These are phyloP conservation scores for Calonectria pseudoturangicola DNA, from an alignment of 2,329 filamentous ascomycete species.

Conservation along the genomic window DNA sequence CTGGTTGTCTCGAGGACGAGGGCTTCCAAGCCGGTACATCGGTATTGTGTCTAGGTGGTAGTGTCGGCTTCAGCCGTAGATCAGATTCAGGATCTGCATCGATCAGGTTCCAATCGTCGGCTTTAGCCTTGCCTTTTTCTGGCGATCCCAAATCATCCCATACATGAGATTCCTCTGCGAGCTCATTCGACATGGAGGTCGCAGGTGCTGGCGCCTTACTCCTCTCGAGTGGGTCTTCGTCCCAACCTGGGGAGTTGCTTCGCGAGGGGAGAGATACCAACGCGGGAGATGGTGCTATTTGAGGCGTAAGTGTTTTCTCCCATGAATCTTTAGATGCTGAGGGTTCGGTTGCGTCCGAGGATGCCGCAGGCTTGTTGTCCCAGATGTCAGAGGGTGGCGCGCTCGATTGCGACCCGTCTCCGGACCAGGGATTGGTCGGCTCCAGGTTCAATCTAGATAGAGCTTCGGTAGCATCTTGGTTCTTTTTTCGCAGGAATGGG, in stretches of 20 bases:
- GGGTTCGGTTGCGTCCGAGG: neutral
- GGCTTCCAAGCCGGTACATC: conserved; percentile 60
- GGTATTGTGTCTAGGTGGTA: conserved; percentile 61
- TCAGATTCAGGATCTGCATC: conserved; percentile 61
- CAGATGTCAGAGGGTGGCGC: conserved; percentile 42
- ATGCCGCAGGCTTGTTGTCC: conserved; percentile 48
- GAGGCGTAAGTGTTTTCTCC: conserved; percentile 56
- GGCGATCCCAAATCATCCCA: conserved; percentile 69
- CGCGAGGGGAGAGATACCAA: conserved; percentile 62
- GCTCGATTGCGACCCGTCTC: conserved; percentile 36
- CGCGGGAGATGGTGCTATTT: conserved; percentile 56
- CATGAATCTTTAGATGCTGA: conserved; percentile 51
- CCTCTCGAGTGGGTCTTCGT: conserved; percentile 59
- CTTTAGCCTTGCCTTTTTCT: conserved; percentile 66
- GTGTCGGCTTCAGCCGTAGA: conserved; percentile 54
- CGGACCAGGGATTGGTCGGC: conserved; percentile 60
- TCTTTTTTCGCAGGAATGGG: conserved; percentile 72
- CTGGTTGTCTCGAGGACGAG: conserved; percentile 65
- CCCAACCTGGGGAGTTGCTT: conserved; percentile 62
- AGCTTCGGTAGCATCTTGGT: conserved; percentile 56
- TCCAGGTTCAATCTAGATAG: conserved; percentile 67
- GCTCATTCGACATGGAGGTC: conserved; percentile 58
- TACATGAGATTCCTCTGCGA: conserved; percentile 65
- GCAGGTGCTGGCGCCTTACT: conserved; percentile 50
- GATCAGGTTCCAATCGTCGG: conserved; percentile 72